Conservation (phyloP, 352 stramenopile genomes). For the Pythium phragmiticola region DNA sequence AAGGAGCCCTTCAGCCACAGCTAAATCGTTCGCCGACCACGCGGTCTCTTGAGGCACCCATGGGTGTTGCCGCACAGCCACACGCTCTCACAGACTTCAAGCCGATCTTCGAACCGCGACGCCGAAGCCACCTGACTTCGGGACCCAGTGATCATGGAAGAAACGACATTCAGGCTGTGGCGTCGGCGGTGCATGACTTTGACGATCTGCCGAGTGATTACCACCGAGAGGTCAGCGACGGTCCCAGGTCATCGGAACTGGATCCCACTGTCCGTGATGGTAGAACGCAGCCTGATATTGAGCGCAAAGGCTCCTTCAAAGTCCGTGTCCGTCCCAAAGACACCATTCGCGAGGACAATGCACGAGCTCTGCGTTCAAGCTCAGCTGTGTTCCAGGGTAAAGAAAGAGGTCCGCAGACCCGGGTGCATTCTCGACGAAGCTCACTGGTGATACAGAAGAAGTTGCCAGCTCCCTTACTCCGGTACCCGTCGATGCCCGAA, state of each 20-base stretch:
- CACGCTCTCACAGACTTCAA: background rate
- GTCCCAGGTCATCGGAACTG: background rate
- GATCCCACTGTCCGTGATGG: background rate
- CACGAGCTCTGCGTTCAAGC: background rate
- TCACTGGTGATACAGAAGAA: conserved; percentile 11
- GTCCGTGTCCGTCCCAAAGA: background rate
- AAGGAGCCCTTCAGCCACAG: background rate
- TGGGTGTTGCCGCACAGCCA: background rate
- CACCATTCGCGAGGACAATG: background rate
- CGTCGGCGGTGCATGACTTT: background rate
- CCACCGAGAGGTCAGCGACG: background rate
- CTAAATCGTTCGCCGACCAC: background rate
- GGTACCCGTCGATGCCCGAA: conserved; percentile 35
- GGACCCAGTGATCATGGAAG: background rate
- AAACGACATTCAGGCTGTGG: background rate
- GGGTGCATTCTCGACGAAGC: conserved; percentile 4
- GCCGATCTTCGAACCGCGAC: background rate
- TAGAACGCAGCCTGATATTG: background rate
- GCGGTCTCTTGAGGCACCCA: background rate
- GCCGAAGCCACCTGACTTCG: background rate
- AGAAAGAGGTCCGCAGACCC: conserved; percentile 7
- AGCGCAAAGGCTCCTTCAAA: background rate
- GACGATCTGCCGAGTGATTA: background rate
- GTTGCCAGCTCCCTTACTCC: conserved; percentile 22
- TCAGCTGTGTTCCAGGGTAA: background rate